Evolutionary conservation across 345 rosid species (phyloP).

Genomic region (Laguncularia racemosa): DNA sequence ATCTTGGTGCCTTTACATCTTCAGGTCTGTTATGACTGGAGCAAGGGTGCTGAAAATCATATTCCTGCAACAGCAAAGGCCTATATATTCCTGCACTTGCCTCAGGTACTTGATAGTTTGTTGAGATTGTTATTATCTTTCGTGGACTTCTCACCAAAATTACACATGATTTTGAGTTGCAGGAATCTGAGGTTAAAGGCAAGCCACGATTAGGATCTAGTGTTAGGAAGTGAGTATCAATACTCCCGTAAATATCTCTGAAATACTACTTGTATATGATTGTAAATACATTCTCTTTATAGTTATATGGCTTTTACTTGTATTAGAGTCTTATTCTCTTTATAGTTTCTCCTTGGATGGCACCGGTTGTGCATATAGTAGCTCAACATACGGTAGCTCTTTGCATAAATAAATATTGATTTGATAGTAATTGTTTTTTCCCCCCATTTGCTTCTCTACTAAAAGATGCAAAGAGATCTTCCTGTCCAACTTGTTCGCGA

Average conservation of each 20-base stretch:
- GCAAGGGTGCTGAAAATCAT: constrained; percentile 83
- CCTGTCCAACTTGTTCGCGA: not conserved
- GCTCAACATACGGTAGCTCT: too few relatives aligned
- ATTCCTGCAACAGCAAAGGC: constrained; percentile 63
- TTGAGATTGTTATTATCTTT: not conserved
- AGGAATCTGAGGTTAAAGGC: constrained; percentile 22
- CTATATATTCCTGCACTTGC: constrained; percentile 53
- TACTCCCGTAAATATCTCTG: not conserved
- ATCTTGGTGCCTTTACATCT: not conserved
- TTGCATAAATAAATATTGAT: not conserved
- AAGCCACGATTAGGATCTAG: constrained; percentile 16
- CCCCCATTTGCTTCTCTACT: not conserved
- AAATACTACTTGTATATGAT: too few relatives aligned
- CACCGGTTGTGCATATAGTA: too few relatives aligned
- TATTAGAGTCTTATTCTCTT: too few relatives aligned
- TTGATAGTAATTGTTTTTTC: not conserved
- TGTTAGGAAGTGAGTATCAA: constrained; percentile 10
- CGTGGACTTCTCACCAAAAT: too few relatives aligned
- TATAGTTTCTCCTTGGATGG: too few relatives aligned
- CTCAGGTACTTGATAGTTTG: constrained; percentile 34
- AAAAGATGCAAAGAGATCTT: not conserved
- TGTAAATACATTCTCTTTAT: too few relatives aligned
- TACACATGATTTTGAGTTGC: not conserved
- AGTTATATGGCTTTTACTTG: too few relatives aligned
- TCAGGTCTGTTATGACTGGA: constrained; percentile 94